Evolutionary conservation across 768 basidiomycete species (phyloP), one percentile per base, ranked within the genome.

Genomic region (Amanita rubescens): DNA sequence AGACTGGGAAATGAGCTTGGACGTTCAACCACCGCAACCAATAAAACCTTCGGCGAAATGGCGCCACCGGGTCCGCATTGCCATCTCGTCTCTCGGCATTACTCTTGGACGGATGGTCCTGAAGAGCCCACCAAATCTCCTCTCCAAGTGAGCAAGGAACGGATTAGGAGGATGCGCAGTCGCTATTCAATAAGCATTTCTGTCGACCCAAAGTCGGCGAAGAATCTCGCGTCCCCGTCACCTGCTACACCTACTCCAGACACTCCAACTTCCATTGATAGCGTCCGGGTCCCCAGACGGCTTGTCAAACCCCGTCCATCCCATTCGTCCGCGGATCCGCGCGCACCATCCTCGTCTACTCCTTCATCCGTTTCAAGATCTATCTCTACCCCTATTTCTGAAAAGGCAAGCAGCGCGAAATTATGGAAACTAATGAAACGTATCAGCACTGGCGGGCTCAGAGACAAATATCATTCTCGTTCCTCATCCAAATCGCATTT

Each of bases 371-470:
- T 25, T 9, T 30, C 27, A 3, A 30, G 27, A 30, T 30, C 44
- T 6, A 25, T 15, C 43, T 45, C 43, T 14, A 25, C 43, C n/a
- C 43, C 49, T 7, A 5, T 22, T 9, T 25, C 35, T 15, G 34
- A 32, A 35, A 32, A 19, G 14, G 41, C 14, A 12, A 22, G 73
- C 5, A 70, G 74, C 6, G 72, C 71, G 46, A 80, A 73, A 59
- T 64, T 87, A 2, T 87, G 84, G 84, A 83, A 75, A 65, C 62
- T 89, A 48, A 75, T 88, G 74, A 87, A 85, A 64, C 75, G 82
- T 37, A 79, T 89, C 55, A 86, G 84, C 55, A 76, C 79, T 0
- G 80, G 82, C 7, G 81, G 74, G 8, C 65, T 87, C 39, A 75
- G 81, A 53, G 85, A 87, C 15, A 80, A 75, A 59, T 80, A 53